Percentiles rank a stretch among this genome's conserved stretches.
Conservation (phyloP, 139 green algal species). For the Dunaliella sp. region DNA sequence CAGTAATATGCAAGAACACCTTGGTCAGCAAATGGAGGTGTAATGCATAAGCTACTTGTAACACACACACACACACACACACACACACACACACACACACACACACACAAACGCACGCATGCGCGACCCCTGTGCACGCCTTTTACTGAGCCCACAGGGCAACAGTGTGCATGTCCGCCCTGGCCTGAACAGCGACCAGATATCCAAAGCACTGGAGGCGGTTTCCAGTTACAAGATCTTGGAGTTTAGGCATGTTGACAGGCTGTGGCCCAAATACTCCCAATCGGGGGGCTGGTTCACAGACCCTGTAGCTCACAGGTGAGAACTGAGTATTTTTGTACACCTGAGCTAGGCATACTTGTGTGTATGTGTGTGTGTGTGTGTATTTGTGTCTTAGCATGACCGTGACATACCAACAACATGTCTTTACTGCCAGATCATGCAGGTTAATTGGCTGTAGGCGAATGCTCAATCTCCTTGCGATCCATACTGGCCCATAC, state of each 20-base stretch:
- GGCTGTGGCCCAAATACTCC: slow-evolving; percentile 14
- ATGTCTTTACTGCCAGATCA: too few relatives aligned
- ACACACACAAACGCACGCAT: background rate
- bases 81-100: background rate
- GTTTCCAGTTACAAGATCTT: slow-evolving; percentile 18
- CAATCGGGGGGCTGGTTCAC: slow-evolving; percentile 4
- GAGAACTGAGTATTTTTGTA: too few relatives aligned
- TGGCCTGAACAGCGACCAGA: slow-evolving; percentile 2
- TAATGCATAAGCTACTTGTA: too few relatives aligned
- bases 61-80: slow-evolving; percentile 12
- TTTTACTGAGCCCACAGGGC: slow-evolving; percentile 6
- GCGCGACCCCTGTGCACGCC: background rate
- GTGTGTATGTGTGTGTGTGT: too few relatives aligned
- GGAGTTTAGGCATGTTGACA: background rate
- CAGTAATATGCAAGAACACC: too few relatives aligned
- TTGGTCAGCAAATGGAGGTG: too few relatives aligned
- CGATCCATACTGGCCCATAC: too few relatives aligned
- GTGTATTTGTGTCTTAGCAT: too few relatives aligned
- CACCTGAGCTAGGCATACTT: too few relatives aligned
- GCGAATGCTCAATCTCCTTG: too few relatives aligned
- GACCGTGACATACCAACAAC: too few relatives aligned
- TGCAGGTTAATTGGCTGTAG: too few relatives aligned
- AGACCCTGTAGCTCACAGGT: slow-evolving; percentile 5
- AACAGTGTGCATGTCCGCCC: slow-evolving; percentile 11
- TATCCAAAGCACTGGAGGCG: slow-evolving; percentile 22